Conservation (phyloP, 2,329 filamentous ascomycete species). For the Pseudomassariella vexata region DNA sequence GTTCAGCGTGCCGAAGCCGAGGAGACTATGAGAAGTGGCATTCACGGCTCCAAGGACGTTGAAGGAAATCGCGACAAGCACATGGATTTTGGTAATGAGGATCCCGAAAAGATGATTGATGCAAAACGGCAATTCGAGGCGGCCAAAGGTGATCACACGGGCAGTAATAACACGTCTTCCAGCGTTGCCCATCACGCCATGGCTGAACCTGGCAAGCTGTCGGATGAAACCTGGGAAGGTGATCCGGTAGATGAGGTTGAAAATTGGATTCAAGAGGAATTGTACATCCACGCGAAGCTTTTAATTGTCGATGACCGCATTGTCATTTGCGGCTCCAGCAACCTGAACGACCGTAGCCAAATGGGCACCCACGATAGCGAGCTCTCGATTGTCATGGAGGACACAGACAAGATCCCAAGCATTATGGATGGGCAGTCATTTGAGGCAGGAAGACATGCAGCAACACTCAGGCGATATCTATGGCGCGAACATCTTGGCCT, state of each 20-base stretch:
- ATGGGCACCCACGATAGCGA: slow-evolving; percentile 87
- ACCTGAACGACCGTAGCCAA: slow-evolving; percentile 88
- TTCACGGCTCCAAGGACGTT: slow-evolving; percentile 51
- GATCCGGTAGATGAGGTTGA: slow-evolving; percentile 69
- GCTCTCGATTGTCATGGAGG: slow-evolving; percentile 83
- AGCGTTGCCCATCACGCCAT: slow-evolving; percentile 77
- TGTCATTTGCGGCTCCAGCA: slow-evolving; percentile 80
- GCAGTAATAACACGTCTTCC: slow-evolving; percentile 31
- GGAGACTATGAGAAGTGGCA: slow-evolving; percentile 73
- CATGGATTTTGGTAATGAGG: slow-evolving; percentile 34
- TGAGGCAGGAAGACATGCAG: slow-evolving; percentile 74
- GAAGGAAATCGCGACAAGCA: slow-evolving; percentile 42
- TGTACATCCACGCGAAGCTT: slow-evolving; percentile 92
- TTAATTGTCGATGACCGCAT: slow-evolving; percentile 83
- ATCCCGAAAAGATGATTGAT: slow-evolving; percentile 32
- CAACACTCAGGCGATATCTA: slow-evolving; percentile 73
- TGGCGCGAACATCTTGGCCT: slow-evolving; percentile 91
- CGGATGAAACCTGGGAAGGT: slow-evolving; percentile 72
- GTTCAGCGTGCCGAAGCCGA: slow-evolving; percentile 84
- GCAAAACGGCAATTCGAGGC: slow-evolving; percentile 49
- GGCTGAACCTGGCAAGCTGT: slow-evolving; percentile 56
- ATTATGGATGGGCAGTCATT: slow-evolving; percentile 75
- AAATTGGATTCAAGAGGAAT: slow-evolving; percentile 91
- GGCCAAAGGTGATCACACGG: slow-evolving; percentile 29
- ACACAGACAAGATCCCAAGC: slow-evolving; percentile 64